A percentile compares a stretch with the other conserved stretches of the same genome.
Conservation (phyloP, 2,329 filamentous ascomycete species). For the Drechslerella stenobrocha region DNA sequence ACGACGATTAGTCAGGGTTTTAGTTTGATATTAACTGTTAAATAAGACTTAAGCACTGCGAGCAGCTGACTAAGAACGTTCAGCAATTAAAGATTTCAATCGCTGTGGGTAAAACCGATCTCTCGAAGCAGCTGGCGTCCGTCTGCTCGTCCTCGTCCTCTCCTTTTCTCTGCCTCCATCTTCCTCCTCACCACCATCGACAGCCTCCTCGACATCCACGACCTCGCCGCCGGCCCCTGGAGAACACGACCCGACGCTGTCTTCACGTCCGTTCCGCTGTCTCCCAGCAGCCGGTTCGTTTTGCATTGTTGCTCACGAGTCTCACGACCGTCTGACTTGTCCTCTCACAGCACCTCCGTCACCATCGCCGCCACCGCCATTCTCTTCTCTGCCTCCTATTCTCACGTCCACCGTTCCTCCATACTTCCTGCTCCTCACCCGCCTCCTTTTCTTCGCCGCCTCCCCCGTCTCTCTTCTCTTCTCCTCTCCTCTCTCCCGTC, state of each 20-base stretch:
- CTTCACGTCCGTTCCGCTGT: constrained; percentile 20
- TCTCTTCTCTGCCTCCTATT: constrained; percentile 24
- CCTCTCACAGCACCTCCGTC: constrained; percentile 7
- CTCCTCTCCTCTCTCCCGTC: neutral
- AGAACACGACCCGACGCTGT: constrained; percentile 21
- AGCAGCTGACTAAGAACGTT: too few species aligned
- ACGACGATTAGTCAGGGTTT: constrained; percentile 3
- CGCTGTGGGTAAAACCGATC: too few species aligned
- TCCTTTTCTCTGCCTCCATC: constrained; percentile 14
- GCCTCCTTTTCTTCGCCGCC: neutral
- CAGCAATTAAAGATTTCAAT: constrained; percentile 18
- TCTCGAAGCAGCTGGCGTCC: constrained; percentile 8
- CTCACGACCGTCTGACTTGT: constrained; percentile 18
- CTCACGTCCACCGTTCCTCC: constrained; percentile 14
- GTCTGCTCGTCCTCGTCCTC: constrained; percentile 10
- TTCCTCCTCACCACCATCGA: constrained; percentile 25
- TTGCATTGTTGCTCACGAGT: constrained; percentile 8
- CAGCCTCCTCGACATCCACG: constrained; percentile 13
- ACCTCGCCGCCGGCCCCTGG: neutral
- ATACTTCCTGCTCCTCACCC: too few species aligned
- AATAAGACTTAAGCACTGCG: too few species aligned
- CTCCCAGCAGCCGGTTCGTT: neutral
- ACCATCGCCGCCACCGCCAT: constrained; percentile 2
- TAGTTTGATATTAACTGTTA: neutral
- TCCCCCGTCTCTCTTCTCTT: neutral